Evolutionary conservation across 805 yeast genomes (phyloP), one percentile per base, ranked within the genome.

Genomic region (Starmerella etchellsii): DNA sequence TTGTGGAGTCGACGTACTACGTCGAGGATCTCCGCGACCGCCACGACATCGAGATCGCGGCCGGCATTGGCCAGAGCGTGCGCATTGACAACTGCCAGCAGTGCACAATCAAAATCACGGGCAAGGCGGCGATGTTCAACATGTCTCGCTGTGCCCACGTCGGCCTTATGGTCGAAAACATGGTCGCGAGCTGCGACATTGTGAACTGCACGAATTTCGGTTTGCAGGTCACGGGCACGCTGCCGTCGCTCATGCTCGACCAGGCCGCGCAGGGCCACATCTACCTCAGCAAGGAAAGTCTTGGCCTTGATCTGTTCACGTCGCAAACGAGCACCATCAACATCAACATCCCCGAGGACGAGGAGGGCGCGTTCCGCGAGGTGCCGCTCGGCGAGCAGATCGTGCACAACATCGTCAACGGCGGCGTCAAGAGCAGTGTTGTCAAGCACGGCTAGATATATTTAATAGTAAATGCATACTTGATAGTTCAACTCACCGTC

Each of bases 331-430:
- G 96, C 0, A 72, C 94, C 3, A 66, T 91, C 60, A 91, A 91
- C 59, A 68, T 91, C 51, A 83, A 87, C 55, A 69, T 83, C 34
- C 95, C 95, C 22, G 71, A 70, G 35, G 73, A 67, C 14, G 78
- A 69, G 19, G 83, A 75, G 29, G 73, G 68, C 34, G 80, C 88
- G 58, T 77, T 71, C 61, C 72, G 68, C 40, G 99, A 91, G 61
- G 64, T 75, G 40, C 77, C 95, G 8, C 73, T 81, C 31, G 95
- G 97, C 8, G 99, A 91, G 63, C 98, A 91, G 65, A 71, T 91
- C 61, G 73, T 74, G 56, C 95, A 84, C 62, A 67, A 72, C 15
- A 66, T 82, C 47, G 59, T 63, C 34, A 55, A 58, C 40, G 91
- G 88, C 23, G 71, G 72, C 54, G 61, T 87, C 46, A 66, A 69